phyloP scores from a whole-genome alignment of 495 filamentous ascomycete genomes.

The Chaetomium fimeti region DNA sequence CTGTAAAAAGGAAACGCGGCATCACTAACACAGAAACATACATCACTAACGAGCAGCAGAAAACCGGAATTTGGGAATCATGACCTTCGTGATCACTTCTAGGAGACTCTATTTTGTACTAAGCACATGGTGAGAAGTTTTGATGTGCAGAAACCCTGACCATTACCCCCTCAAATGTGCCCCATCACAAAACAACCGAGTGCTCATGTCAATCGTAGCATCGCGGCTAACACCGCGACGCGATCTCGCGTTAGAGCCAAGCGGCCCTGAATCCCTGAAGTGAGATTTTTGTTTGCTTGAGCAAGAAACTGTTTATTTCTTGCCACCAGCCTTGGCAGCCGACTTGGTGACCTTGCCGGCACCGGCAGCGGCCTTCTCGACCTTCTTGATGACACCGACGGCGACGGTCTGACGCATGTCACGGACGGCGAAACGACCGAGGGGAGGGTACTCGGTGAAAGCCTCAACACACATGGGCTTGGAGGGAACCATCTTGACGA shows the following conservation, averaged over 20 bases:
- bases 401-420: slow-evolving; percentile 91
- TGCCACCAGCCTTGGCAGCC: slow-evolving; percentile 66
- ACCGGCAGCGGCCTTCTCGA: slow-evolving; percentile 48
- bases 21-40: no score
- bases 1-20: no score
- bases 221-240: slow-evolving; percentile 22
- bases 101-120: slow-evolving; percentile 53
- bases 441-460: slow-evolving; percentile 98
- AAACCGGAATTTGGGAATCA: slow-evolving; percentile 26
- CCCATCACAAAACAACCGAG: slow-evolving; percentile 47
- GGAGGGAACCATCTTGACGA: slow-evolving; percentile 99
- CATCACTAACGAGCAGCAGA: neutral
- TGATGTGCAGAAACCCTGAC: slow-evolving; percentile 44
- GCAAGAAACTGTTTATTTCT: slow-evolving; percentile 48
- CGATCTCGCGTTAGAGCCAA: slow-evolving; percentile 24
- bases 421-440: slow-evolving; percentile 98
- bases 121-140: slow-evolving; percentile 52
- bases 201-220: slow-evolving; percentile 43
- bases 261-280: slow-evolving; percentile 21
- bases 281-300: slow-evolving; percentile 25
- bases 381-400: slow-evolving; percentile 87
- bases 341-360: slow-evolving; percentile 62
- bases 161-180: slow-evolving; percentile 45
- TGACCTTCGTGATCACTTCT: slow-evolving; percentile 42
- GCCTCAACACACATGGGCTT: slow-evolving; percentile 99